Conservation (phyloP, 352 stramenopile genomes). For the Globisporangium okanoganense region DNA sequence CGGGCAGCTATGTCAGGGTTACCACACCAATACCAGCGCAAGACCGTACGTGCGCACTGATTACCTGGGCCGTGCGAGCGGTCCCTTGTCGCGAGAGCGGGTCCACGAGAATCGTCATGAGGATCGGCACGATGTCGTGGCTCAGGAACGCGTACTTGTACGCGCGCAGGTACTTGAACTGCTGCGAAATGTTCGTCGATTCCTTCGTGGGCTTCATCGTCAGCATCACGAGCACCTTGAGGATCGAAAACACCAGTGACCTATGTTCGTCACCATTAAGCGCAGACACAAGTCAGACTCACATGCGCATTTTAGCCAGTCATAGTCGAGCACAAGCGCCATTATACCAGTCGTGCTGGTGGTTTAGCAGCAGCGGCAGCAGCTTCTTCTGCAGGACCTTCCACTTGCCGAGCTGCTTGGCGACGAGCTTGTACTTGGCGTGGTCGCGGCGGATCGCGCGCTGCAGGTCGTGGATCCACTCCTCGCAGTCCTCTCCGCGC, state of each 20-base stretch:
- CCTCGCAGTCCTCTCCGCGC: conserved; percentile 76
- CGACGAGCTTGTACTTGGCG: conserved; percentile 75
- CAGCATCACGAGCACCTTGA: conserved; percentile 89
- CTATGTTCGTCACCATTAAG: too few species aligned
- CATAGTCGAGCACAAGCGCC: neutral
- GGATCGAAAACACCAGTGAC: conserved; percentile 83
- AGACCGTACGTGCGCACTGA: neutral
- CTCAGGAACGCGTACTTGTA: conserved; percentile 87
- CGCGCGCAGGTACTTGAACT: conserved; percentile 72
- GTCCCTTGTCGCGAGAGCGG: conserved; percentile 67
- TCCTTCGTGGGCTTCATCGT: conserved; percentile 82
- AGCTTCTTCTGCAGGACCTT: conserved; percentile 88
- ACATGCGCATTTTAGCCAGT: neutral
- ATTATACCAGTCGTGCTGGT: conserved; percentile 75
- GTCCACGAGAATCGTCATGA: conserved; percentile 85
- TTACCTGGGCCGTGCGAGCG: conserved; percentile 41
- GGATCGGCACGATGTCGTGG: conserved; percentile 62
- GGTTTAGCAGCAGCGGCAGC: conserved; percentile 76
- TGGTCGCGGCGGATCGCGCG: conserved; percentile 78
- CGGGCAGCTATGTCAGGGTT: neutral
- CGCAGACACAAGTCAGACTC: too few species aligned
- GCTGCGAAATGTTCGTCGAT: conserved; percentile 74
- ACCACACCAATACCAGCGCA: neutral
- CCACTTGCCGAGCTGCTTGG: conserved; percentile 84
- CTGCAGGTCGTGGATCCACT: conserved; percentile 87